phyloP scores from a whole-genome alignment of 305 asterid species.

The Fraxinus platypoda region DNA sequence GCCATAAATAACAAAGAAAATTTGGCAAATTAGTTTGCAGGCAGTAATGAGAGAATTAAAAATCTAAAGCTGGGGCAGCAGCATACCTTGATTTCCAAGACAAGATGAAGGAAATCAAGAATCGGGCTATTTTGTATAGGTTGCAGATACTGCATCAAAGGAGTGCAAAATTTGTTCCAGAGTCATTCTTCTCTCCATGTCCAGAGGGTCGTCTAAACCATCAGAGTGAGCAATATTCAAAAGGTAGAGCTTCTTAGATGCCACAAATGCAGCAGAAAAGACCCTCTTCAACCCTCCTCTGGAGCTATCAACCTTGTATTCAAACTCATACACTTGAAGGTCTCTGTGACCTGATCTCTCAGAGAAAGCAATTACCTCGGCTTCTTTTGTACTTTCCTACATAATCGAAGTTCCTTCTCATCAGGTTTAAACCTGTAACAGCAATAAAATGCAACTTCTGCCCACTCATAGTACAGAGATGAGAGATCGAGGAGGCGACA shows the following conservation, averaged over 20 bases:
- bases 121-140: neutral
- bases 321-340: conserved; percentile 80
- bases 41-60: conserved; percentile 10
- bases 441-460: neutral
- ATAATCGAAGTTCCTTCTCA: conserved; percentile 12
- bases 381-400: conserved; percentile 84
- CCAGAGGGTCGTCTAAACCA: conserved; percentile 56
- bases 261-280: conserved; percentile 79
- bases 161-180: conserved; percentile 83
- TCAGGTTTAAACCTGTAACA: neutral
- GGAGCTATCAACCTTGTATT: conserved; percentile 81
- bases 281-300: conserved; percentile 87
- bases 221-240: conserved; percentile 69
- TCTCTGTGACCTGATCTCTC: conserved; percentile 63
- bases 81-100: conserved; percentile 18
- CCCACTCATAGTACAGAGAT: neutral
- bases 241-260: conserved; percentile 77
- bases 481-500: neutral
- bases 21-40: neutral
- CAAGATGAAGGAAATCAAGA: neutral
- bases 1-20: neutral
- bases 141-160: conserved; percentile 13
- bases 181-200: conserved; percentile 41
- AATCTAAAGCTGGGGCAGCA: neutral
- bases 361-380: conserved; percentile 61